phyloP scores from a whole-genome alignment of 345 rosid species.

The Melaleuca quinquenervia region DNA sequence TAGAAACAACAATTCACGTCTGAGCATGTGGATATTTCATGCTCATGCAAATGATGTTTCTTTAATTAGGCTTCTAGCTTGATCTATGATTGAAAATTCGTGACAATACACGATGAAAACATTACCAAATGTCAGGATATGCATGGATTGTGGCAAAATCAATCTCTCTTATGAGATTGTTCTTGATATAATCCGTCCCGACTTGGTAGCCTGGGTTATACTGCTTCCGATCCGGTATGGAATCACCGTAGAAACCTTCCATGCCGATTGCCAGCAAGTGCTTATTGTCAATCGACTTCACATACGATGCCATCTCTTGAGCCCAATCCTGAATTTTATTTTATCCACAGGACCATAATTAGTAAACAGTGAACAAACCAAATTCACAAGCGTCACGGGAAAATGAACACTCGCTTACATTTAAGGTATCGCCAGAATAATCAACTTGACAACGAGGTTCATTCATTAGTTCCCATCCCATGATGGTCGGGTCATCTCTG shows the following conservation, averaged over 20 bases:
- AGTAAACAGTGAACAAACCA: not conserved
- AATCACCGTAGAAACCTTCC: constrained; percentile 44
- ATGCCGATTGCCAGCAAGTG: constrained; percentile 28
- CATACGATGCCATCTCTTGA: constrained; percentile 30
- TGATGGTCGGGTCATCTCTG: constrained; percentile 28
- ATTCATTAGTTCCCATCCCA: constrained; percentile 48
- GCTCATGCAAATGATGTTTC: not conserved
- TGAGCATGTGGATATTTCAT: not conserved
- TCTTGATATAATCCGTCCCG: constrained; percentile 31
- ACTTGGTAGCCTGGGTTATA: constrained; percentile 25
- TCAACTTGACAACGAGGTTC: constrained; percentile 33
- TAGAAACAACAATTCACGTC: not conserved
- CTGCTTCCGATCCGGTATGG: constrained; percentile 19
- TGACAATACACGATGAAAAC: not conserved
- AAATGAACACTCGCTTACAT: constrained; percentile 2
- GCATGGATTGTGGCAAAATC: constrained; percentile 39
- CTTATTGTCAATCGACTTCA: constrained; percentile 28
- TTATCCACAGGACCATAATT: not conserved
- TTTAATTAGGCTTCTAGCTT: not conserved
- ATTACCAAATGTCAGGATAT: constrained; percentile 33
- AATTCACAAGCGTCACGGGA: not conserved
- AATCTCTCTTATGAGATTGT: constrained; percentile 15
- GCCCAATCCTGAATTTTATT: constrained; percentile 18
- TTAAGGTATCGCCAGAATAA: constrained; percentile 17
- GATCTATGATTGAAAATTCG: not conserved